A percentile compares a stretch with the other conserved stretches of the same genome.
These are phyloP conservation scores for Martensiomyces pterosporus DNA, from an alignment of 192 early-diverging fungal species.

Conservation along the genomic window DNA sequence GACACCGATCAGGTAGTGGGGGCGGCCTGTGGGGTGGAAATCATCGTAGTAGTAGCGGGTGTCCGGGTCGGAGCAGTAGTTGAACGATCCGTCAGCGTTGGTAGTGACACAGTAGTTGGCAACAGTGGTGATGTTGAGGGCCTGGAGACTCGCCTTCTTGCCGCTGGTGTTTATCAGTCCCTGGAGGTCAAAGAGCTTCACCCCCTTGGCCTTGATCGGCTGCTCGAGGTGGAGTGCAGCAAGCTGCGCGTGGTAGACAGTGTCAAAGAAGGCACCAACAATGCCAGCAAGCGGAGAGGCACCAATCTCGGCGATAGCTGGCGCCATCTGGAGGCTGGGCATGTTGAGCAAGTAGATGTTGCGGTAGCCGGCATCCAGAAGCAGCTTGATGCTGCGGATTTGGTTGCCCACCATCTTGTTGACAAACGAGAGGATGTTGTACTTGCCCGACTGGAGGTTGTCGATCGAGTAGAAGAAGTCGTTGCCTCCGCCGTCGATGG, in stretches of 20 bases:
- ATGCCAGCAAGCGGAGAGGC: neutral
- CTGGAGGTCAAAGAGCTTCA: neutral
- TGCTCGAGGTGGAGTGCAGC: too few species aligned
- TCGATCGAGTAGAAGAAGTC: neutral
- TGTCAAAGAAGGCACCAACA: too few species aligned
- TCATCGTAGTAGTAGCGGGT: neutral
- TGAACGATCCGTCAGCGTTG: neutral
- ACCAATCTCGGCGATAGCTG: neutral
- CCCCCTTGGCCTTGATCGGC: neutral
- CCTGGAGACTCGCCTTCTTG: neutral
- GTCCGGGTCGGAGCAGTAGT: neutral
- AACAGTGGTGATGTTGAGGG: neutral
- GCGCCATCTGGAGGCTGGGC: neutral
- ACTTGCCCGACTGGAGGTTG: neutral
- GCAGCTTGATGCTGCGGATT: neutral
- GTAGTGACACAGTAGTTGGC: neutral
- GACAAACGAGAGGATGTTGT: neutral
- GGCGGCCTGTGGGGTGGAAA: neutral
- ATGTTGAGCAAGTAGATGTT: neutral
- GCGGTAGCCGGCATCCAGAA: conserved; percentile 1
- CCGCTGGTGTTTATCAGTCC: too few species aligned
- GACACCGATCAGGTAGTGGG: neutral
- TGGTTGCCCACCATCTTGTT: neutral
- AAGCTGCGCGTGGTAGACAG: too few species aligned
- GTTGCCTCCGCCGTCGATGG: neutral